Percentiles rank a stretch among this genome's conserved stretches.
Conservation (phyloP, 2,329 filamentous ascomycete genomes). For the Drechslerella coelobrocha region DNA sequence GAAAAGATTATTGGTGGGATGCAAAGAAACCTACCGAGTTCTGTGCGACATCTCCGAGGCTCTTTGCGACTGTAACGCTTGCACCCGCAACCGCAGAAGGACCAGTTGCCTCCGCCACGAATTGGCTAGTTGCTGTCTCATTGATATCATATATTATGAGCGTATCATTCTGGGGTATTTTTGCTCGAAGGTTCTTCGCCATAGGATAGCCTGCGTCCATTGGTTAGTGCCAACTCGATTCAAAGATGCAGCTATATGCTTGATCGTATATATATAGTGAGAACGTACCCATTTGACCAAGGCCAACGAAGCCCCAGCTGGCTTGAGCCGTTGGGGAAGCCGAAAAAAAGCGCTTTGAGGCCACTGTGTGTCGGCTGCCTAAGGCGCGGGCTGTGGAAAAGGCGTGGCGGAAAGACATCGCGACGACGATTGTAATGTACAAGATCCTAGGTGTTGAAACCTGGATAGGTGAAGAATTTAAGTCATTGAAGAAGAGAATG, state of each 20-base stretch:
- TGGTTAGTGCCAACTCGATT: constrained; percentile 12
- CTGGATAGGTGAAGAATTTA: no score
- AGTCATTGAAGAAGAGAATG: not conserved
- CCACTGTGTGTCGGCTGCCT: constrained; percentile 1
- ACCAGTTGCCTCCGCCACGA: constrained; percentile 63
- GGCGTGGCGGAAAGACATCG: constrained; percentile 21
- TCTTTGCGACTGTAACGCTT: constrained; percentile 65
- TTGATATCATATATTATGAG: constrained; percentile 73
- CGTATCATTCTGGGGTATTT: constrained; percentile 69
- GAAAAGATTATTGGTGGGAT: no score
- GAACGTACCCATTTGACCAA: constrained; percentile 67
- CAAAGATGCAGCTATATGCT: not conserved
- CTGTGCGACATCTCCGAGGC: constrained; percentile 69
- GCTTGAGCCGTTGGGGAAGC: constrained; percentile 60
- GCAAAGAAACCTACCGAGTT: constrained; percentile 68
- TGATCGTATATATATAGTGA: constrained; percentile 12
- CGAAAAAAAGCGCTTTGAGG: constrained; percentile 61
- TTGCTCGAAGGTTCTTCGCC: constrained; percentile 73
- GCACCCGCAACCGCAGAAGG: constrained; percentile 57
- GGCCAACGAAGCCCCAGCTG: constrained; percentile 67
- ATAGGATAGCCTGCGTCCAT: constrained; percentile 66
- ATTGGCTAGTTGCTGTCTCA: constrained; percentile 64
- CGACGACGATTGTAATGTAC: not conserved
- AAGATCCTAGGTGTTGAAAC: no score
- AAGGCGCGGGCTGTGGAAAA: constrained; percentile 4